Base-by-base conservation (phyloP, 2,329 filamentous ascomycete species). In the Arthrobotrys pseudoclavata region DNA sequence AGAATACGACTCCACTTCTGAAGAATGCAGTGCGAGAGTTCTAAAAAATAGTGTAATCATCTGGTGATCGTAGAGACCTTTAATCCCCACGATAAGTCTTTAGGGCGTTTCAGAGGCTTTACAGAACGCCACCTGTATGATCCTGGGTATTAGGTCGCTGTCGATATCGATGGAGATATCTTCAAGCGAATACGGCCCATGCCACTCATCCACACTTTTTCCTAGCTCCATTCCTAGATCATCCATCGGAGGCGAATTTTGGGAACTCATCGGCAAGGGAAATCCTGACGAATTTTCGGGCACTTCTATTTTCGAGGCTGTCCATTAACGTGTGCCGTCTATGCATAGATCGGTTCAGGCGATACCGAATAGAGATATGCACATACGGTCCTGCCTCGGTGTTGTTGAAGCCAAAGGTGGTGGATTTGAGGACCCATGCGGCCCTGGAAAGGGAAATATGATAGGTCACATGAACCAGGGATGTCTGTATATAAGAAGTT, bases 41-140 rank as follows among this genome's bases (percentile, higher is more conserved):
- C 31, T 63, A 57, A 34, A 66, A 66, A 53, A 72, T 66, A 50
- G 69, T 72, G 69, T 60, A 66, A 66, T 66, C 20, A 52, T 50
- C 47, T 47, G 48, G 60, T 66, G 57, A 71, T 71, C 47, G 37
- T 26, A 22, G 7, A 42, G 13, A 10, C 18, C 34, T 34, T 40
- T 26, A 60, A 42, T 48, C 29, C 64, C 37, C 50, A 57, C 24
- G 47, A 55, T 42, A 66, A 48, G 60, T 67, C 26, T 45, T 64
- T 76, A 76, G 72, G 50, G 26, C 66, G 72, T 76, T 76, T 76
- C 72, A 76, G 48, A 76, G 31, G 52, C 57, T 66, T 76, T 66
- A 66, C 48, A 55, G 29, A 47, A 66, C 72, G 66, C 72, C 72
- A 76, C 72, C 29, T 61, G n/a, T n/a, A 61, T 34, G 40, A 31